Base-by-base conservation (phyloP, 192 early-diverging fungal species). In the Obelidium mucronatum region DNA sequence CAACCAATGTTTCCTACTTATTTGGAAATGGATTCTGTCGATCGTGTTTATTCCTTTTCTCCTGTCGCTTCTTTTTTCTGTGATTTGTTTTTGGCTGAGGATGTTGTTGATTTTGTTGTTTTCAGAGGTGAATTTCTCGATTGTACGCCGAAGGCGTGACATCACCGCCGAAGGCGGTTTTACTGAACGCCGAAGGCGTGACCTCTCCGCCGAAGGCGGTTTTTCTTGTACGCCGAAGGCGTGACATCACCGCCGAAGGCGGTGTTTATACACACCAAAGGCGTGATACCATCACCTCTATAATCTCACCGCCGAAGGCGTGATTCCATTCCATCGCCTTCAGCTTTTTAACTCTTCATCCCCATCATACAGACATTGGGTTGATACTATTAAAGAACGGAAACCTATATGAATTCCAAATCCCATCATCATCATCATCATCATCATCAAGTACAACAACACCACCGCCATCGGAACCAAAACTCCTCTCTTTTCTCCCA, bases 1-100 rank as follows among this genome's bases (percentile, higher is more conserved):
- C 59, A 54, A 62, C 74, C 74, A 0, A 58, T 51, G 74, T 76
- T 67, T 67, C 74, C 74, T 8, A 31, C 39, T 17, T 76, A 34
- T 42, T 31, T 48, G 31, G 74, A 76, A 42, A 76, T 76, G 63
- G 13, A 65, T 13, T 56, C 65, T 39, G 24, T 67, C 40, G 39
- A 65, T 3, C 48, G 26, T 28, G 26, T 67, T 48, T 76, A 67
- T 54, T 8, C 28, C 17, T 26, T 35, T 28, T 40, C 17, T 26
- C 74, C 74, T 44, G 31, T 39, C 5, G 15, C 34, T 6, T 69
- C 19, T 19, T 44, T 36, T 60, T 22, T 13, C 51, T 6, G 35
- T 22, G 28, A 19, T 62, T 6, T 58, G 17, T 48, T 28, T 11
- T 17, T 8, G 11, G 61, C 39, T 2, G 65, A 42, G 28, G 63